Evolutionary conservation across 1,284 basidiomycete genomes (phyloP).

Genomic region (Apiotrichum sp.): DNA sequence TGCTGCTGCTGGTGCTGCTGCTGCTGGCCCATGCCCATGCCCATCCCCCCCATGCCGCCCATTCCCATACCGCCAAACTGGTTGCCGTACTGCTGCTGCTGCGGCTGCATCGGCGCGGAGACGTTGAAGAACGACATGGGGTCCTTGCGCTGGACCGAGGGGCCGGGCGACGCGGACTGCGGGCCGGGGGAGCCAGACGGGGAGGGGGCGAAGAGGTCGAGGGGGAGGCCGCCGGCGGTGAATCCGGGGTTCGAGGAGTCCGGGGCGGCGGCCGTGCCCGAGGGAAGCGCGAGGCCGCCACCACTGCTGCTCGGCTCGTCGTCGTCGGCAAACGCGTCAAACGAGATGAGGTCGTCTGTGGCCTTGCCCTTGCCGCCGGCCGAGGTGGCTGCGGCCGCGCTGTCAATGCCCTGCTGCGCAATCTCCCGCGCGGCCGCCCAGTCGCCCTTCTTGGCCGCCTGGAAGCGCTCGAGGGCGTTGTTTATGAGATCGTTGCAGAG

Average conservation of each 20-base stretch:
- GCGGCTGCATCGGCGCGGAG: background rate
- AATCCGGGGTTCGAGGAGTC: slow-evolving; percentile 23
- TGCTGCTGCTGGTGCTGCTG: slow-evolving; percentile 2
- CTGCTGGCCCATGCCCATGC: background rate
- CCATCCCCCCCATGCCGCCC: slow-evolving; percentile 7
- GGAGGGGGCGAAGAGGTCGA: slow-evolving; percentile 46
- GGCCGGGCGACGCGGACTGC: slow-evolving; percentile 4
- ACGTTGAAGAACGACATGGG: slow-evolving; percentile 45
- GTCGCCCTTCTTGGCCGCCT: slow-evolving; percentile 86
- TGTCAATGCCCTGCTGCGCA: slow-evolving; percentile 17
- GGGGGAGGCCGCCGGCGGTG: slow-evolving; percentile 42
- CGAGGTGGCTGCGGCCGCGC: background rate
- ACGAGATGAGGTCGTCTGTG: slow-evolving; percentile 43
- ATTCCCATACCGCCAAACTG: slow-evolving; percentile 8
- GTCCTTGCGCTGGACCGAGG: slow-evolving; percentile 23
- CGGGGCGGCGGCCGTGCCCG: slow-evolving; percentile 21
- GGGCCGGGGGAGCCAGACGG: slow-evolving; percentile 27
- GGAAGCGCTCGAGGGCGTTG: slow-evolving; percentile 82
- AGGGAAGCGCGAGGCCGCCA: slow-evolving; percentile 37
- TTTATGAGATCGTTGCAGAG: slow-evolving; percentile 98
- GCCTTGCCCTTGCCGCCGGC: slow-evolving; percentile 1
- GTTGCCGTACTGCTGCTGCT: slow-evolving; percentile 8
- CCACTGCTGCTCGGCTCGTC: slow-evolving; percentile 22
- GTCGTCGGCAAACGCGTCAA: slow-evolving; percentile 46
- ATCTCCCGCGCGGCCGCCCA: slow-evolving; percentile 48